Base-by-base conservation (phyloP, 768 basidiomycete genomes). In the Lactarius pseudohatsudake region DNA sequence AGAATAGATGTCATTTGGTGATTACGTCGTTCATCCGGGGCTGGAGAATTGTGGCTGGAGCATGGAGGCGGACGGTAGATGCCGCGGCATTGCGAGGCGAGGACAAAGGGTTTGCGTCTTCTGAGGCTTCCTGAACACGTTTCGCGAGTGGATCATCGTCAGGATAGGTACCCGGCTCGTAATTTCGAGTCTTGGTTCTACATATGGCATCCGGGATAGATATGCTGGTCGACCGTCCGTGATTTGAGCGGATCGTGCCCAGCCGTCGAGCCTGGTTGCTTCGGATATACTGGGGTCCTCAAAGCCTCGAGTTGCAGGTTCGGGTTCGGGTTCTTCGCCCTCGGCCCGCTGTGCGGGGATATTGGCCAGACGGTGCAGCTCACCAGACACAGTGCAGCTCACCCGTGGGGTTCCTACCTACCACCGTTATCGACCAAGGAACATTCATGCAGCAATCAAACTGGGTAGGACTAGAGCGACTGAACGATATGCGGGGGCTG, bases 61-160 rank as follows among this genome's bases (percentile, higher is more conserved):
- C 32, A 53, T 11, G 38, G 38, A 40, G 38, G 4, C 40, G 4
- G 8, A 36, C 57, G 41, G 18, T 59, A 32, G 32, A 32, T 45
- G 57, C 61, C 57, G 66, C 62, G 41, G 62, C 54, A 66, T 59
- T 22, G 54, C 47, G 41, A 20, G 69, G 43, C 26, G 59, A 50
- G 34, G 54, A 15, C 43, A 50, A 61, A 13, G 41, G 50, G 36
- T 16, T 34, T 32, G 34, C 9, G 22, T 43, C 43, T 70, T 70
- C 69, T 41, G 55, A 6, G 11, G 58, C 66, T 67, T 67, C 66
- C n/a, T 28, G 53, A 32, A 66, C 65, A 67, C 62, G 53, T 41
- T 56, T 28, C n/a, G 50, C 26, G 13, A 32, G 43, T 59, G 30
- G 66, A 67, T 67, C 58, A 64, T 45, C 28, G 57, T 63, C 66